Evolutionary conservation across 345 rosid genomes (phyloP).

Genomic region (Eucalyptus shirleyi): DNA sequence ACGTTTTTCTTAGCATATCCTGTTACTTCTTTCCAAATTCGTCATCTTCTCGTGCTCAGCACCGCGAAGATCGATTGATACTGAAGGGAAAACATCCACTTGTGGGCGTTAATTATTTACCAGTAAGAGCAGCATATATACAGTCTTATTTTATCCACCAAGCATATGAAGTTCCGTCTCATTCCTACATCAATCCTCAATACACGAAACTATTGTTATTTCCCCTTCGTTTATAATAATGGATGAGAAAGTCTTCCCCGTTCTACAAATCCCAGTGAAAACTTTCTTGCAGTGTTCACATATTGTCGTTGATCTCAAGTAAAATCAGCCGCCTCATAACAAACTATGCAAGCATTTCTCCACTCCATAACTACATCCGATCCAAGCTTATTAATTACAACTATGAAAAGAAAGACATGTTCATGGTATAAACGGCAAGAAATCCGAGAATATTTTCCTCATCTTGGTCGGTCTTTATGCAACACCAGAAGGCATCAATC

Average conservation of each 20-base stretch:
- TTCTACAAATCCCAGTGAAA: neutral
- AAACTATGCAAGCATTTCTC: neutral
- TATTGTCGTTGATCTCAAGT: neutral
- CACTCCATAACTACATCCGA: neutral
- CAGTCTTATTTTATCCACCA: neutral
- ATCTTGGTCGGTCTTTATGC: neutral
- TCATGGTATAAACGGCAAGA: neutral
- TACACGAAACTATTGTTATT: neutral
- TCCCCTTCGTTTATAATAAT: neutral
- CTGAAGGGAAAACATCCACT: neutral
- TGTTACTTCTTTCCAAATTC: neutral
- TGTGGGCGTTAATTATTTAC: neutral
- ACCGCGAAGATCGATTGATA: neutral
- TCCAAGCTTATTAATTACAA: neutral
- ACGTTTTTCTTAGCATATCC: neutral
- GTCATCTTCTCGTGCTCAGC: neutral
- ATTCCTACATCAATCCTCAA: neutral
- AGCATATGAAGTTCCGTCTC: neutral
- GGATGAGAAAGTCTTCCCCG: neutral
- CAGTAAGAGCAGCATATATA: neutral
- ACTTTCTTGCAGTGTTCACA: neutral
- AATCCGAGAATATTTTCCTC: neutral
- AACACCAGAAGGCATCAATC: neutral
- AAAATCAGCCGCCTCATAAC: neutral
- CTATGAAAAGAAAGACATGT: neutral